phyloP scores from a whole-genome alignment of 352 stramenopile genomes.

The Phytophthora citricola region DNA sequence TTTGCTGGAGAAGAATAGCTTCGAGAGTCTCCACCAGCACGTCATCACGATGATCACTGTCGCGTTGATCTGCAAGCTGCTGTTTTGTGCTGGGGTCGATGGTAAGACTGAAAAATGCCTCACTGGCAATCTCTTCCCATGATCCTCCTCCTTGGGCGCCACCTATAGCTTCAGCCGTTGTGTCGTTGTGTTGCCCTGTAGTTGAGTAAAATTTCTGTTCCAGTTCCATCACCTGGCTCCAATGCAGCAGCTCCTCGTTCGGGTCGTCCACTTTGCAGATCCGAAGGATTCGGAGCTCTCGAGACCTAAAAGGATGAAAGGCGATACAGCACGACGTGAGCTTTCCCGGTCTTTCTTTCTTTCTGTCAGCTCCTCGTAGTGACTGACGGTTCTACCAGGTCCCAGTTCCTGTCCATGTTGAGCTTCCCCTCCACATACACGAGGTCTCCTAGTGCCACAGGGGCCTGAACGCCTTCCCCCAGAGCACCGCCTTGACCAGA shows the following conservation, averaged over 20 bases:
- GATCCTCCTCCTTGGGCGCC: neutral
- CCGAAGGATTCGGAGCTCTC: conserved; percentile 67
- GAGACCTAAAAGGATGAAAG: conserved; percentile 21
- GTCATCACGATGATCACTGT: conserved; percentile 31
- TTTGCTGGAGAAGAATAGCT: conserved; percentile 41
- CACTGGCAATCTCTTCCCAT: conserved; percentile 50
- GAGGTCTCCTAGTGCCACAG: conserved; percentile 62
- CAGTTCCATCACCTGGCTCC: conserved; percentile 63
- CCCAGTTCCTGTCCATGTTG: conserved; percentile 61
- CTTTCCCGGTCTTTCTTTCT: neutral
- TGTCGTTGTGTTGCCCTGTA: neutral
- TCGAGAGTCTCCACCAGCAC: conserved; percentile 49
- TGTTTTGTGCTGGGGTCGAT: conserved; percentile 33
- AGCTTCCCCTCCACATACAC: conserved; percentile 81
- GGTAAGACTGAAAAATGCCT: conserved; percentile 56
- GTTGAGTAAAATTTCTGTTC: conserved; percentile 47
- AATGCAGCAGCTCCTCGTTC: conserved; percentile 84
- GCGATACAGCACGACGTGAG: neutral
- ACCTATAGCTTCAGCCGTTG: neutral
- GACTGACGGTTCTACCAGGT: conserved; percentile 32
- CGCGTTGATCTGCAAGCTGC: conserved; percentile 33
- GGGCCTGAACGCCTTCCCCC: conserved; percentile 21
- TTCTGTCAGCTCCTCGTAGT: neutral
- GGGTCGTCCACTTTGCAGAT: conserved; percentile 60
- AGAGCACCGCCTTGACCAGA: conserved; percentile 66